Base-by-base conservation (phyloP, 78 protist species). In the Dictyostelium firmibasis region DNA sequence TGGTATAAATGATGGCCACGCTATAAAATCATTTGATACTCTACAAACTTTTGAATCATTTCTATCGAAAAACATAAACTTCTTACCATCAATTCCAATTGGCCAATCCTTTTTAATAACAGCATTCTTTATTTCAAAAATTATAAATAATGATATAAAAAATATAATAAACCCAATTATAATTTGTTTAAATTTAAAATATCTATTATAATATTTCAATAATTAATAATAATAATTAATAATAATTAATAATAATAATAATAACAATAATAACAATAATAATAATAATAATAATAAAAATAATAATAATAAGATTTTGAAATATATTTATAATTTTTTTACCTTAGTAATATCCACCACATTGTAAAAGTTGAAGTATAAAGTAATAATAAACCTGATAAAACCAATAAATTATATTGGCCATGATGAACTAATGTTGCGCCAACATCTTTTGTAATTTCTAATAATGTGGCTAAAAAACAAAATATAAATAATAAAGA, bases 401-500 rank as follows among this genome's bases (percentile, higher is more conserved):
- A 53, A 4, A 86, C 79, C 3, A 86, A 44, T 75, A 86, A 62
- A 41, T 86, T 86, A 53, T 86, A 86, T 76, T 86, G 92, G 23
- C 92, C 92, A 75, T 86, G 92, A 53, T 76, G 92, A 11, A 70
- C 77, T 14, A 86, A 35, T 3, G 92, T 50, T 33, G 92, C 92
- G 0, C 84, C 92, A 53, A 81, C 77, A 57, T 86, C 92, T 18
- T 79, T 86, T 13, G 79, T 41, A 11, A 75, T 3, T 86, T 86
- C 84, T n/a, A 33, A 72, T 16, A 86, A 36, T 76, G 92, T 86
- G 18, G 43, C 4, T 5, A 47, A 6, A 2, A 27, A 27, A 62
- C 93, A 76, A 43, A 53, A 44, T 47, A 43, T 1, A 33, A 53
- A 9, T 72, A 47, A 8, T 35, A 70, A 8, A 41, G 27, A 25